These are phyloP conservation scores for Salvia sclarea DNA, from an alignment of 305 asterid species.

Conservation along the genomic window DNA sequence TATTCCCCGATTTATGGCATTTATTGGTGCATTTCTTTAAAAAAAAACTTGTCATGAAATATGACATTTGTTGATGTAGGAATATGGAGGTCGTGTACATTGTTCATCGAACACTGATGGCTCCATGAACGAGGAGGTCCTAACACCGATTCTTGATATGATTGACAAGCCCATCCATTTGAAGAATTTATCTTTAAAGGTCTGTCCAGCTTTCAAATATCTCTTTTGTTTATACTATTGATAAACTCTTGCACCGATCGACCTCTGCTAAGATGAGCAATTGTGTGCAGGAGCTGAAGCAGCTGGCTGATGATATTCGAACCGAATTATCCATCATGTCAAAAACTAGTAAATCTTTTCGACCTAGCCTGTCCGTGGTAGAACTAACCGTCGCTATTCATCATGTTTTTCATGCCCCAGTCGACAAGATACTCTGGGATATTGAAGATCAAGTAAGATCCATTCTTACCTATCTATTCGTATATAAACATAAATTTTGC, in stretches of 20 bases:
- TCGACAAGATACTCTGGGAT: constrained; percentile 92
- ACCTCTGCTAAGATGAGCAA: constrained; percentile 26
- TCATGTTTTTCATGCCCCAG: constrained; percentile 73
- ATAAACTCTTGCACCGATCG: not conserved
- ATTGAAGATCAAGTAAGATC: constrained; percentile 76
- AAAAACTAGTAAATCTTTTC: constrained; percentile 45
- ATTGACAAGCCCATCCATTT: constrained; percentile 71
- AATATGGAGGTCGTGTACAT: constrained; percentile 36
- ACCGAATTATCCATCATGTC: constrained; percentile 57
- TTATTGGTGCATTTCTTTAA: not conserved
- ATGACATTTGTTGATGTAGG: constrained; percentile 47
- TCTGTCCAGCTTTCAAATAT: constrained; percentile 24
- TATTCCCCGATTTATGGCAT: not conserved
- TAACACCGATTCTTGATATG: constrained; percentile 75
- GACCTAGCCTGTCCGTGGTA: constrained; percentile 60
- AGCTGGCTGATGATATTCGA: constrained; percentile 75
- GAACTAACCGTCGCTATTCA: constrained; percentile 87
- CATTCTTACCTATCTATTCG: not conserved
- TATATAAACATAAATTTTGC: constrained; percentile 7
- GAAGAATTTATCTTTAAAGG: constrained; percentile 74
- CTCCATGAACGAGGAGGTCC: constrained; percentile 43
- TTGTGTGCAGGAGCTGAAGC: constrained; percentile 72
- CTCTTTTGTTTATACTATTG: constrained; percentile 13
- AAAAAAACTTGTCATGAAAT: constrained; percentile 7
- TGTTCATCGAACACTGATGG: constrained; percentile 45